Conservation (phyloP, 768 basidiomycete genomes). For the Tricholoma saponaceum region DNA sequence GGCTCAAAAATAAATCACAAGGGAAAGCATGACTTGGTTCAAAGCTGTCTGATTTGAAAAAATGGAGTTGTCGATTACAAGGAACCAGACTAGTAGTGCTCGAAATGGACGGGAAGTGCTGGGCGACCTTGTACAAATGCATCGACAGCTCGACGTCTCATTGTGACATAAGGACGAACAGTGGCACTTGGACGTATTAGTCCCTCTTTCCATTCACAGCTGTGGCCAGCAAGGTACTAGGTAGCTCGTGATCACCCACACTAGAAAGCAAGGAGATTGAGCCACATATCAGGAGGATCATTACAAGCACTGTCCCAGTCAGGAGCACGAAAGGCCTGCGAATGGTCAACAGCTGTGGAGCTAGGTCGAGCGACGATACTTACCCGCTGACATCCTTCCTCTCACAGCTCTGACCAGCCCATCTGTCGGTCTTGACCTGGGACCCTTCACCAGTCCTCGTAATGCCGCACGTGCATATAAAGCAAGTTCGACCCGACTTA, state of each 20-base stretch:
- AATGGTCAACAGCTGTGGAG: slow-evolving; percentile 5
- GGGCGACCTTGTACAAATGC: background rate
- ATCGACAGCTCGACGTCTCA: background rate
- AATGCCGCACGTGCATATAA: slow-evolving; percentile 47
- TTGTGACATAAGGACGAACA: background rate
- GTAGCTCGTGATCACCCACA: slow-evolving; percentile 59
- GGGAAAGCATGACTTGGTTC: background rate
- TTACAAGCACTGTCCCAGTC: slow-evolving; percentile 58
- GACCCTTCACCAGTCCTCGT: slow-evolving; percentile 46
- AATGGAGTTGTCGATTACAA: background rate
- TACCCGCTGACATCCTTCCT: slow-evolving; percentile 79
- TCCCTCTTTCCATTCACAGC: slow-evolving; percentile 53
- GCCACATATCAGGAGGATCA: slow-evolving; percentile 64
- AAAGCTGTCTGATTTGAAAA: background rate
- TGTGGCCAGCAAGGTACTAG: slow-evolving; percentile 69
- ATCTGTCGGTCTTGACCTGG: slow-evolving; percentile 54
- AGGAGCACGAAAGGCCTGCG: slow-evolving; percentile 72
- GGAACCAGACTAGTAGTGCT: background rate
- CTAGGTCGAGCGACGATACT: slow-evolving; percentile 24
- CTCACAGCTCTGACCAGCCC: slow-evolving; percentile 78
- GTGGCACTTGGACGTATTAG: slow-evolving; percentile 20
- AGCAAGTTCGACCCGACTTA: slow-evolving; percentile 55
- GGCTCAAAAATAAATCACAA: background rate
- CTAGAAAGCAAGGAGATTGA: slow-evolving; percentile 62
- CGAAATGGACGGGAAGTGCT: background rate